Evolutionary conservation across 2,329 filamentous ascomycete genomes (phyloP), one percentile per base, ranked within the genome.

Genomic region (Onygenales sp.): DNA sequence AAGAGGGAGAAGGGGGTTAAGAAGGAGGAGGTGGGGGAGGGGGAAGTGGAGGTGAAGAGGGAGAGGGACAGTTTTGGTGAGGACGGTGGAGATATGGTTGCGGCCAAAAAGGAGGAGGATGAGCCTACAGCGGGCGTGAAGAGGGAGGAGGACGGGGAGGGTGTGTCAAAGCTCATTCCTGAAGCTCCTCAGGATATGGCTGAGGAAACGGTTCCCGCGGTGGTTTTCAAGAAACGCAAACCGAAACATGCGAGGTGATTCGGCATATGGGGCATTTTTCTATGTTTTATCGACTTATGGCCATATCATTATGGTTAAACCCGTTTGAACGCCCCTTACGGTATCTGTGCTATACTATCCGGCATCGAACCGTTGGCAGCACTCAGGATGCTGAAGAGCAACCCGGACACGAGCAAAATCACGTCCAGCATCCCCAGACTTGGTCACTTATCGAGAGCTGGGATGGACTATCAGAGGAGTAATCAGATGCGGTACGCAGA

Each of bases 171-270:
- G 27, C 48, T 46, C 21, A 48, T 50, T 7, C 43, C 53, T 1
- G 41, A 17, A 6, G 51, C 55, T 10, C 57, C 59, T 54, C 55
- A 57, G 0, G 60, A 60, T 33, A 49, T 42, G 54, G 14, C 45
- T 4, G 60, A 65, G 50, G 64, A 66, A 35, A 52, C 56, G 17
- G 57, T 55, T 5, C 53, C 64, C 4, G 68, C 66, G 3, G 66
- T 75, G 42, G 60, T 76, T 21, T 77, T 77, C 66, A 77, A 76
- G 59, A 76, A 75, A 58, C 73, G 74, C 57, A 76, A 74, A 58
- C 66, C 72, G 2, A 77, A 75, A 61, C 60, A 65, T 49, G 66
- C 67, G 60, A 71, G 67, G 60, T 69, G 68, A 63, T 72, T 62
- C 17, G 41, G 27, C 13, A 21, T 5, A 35, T n/a, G 5, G 7